Conservation (phyloP, 2,329 filamentous ascomycete species). For the Bipolaris cookei region DNA sequence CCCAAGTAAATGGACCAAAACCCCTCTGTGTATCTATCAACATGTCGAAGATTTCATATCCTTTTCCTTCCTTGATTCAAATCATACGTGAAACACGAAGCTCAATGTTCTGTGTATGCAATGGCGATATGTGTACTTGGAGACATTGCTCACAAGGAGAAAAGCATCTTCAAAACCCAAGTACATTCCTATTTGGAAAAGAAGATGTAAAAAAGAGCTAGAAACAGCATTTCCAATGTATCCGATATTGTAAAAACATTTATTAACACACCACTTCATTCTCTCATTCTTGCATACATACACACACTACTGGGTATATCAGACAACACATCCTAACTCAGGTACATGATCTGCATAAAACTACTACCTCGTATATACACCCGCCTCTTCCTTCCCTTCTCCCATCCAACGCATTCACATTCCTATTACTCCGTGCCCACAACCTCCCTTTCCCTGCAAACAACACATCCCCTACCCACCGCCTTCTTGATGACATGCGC, state of each 20-base stretch:
- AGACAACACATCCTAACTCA: neutral
- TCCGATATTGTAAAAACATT: neutral
- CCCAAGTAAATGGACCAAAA: no score
- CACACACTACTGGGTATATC: neutral
- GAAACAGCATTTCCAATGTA: neutral
- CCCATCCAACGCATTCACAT: neutral
- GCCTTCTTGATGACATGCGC: conserved; percentile 86
- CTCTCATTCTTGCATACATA: neutral
- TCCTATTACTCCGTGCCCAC: conserved; percentile 19
- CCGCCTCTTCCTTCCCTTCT: neutral
- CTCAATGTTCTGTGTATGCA: no score
- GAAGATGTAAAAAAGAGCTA: no score
- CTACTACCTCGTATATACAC: neutral
- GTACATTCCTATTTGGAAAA: neutral
- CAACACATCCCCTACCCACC: conserved; percentile 60
- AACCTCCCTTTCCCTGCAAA: conserved; percentile 41
- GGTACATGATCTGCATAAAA: neutral
- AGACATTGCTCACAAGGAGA: neutral
- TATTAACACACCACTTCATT: neutral
- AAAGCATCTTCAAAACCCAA: neutral
- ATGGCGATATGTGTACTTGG: no score
- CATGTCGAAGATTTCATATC: no score
- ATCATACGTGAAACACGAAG: no score
- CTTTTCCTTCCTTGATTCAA: no score
- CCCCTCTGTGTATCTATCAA: no score